phyloP scores from a whole-genome alignment of 2,329 filamentous ascomycete genomes.

The Colletotrichum costaricense region DNA sequence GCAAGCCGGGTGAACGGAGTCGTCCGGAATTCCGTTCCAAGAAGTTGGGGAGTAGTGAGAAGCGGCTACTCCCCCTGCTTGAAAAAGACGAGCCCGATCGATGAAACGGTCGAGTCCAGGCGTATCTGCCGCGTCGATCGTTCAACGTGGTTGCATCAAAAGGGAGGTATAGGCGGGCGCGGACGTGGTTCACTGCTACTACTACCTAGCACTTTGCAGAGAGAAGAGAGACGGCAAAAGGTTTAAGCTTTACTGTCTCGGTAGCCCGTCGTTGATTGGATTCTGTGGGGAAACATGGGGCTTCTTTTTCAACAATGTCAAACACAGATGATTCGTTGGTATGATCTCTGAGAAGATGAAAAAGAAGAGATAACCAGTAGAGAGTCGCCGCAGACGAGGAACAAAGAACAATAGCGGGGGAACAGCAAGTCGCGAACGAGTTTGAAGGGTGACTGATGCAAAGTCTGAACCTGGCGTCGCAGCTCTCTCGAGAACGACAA shows the following conservation, averaged over 20 bases:
- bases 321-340: conserved; percentile 1
- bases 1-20: conserved; percentile 2
- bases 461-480: background rate
- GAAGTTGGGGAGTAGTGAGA: conserved; percentile 6
- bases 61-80: conserved; percentile 14
- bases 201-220: background rate
- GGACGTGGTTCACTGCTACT: background rate
- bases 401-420: background rate
- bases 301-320: background rate
- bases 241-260: conserved; percentile 27
- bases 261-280: conserved; percentile 4
- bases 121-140: conserved; percentile 22
- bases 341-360: background rate
- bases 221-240: conserved; percentile 9
- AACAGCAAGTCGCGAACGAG: background rate
- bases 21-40: background rate
- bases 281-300: conserved; percentile 25
- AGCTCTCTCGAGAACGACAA: background rate
- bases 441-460: background rate
- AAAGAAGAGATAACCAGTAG: background rate
- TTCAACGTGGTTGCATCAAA: conserved; percentile 22
- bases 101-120: conserved; percentile 17
- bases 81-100: conserved; percentile 6
- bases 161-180: conserved; percentile 1
- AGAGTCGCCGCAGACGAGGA: background rate